A percentile compares a stretch with the other conserved stretches of the same genome.
Evolutionary conservation across 1,284 basidiomycete species (phyloP).

Genomic region (Pyrrhoderma lamaoense): DNA sequence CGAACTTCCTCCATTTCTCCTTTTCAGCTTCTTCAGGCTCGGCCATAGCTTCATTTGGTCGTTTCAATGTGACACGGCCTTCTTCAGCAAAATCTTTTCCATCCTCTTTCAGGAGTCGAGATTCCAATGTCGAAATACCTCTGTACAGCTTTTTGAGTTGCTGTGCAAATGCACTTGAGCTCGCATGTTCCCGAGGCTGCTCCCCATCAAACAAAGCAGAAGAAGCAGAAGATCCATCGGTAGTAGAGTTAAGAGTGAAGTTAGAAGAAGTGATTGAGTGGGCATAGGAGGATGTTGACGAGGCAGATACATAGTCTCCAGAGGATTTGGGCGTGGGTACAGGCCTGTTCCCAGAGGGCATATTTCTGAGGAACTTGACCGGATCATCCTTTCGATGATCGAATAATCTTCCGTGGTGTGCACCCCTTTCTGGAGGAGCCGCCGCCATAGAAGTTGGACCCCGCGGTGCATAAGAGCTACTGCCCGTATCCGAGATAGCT

Average conservation of each 20-base stretch:
- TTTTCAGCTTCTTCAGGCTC: conserved; percentile 50
- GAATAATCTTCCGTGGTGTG: conserved; percentile 57
- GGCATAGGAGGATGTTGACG: conserved; percentile 71
- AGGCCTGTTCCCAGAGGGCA: conserved; percentile 29
- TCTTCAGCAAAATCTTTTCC: conserved; percentile 41
- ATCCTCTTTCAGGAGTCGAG: conserved; percentile 61
- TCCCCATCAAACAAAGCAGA: conserved; percentile 50
- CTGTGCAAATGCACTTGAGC: conserved; percentile 59
- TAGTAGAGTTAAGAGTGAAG: conserved; percentile 73
- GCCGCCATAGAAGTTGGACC: conserved; percentile 20
- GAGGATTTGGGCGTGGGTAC: conserved; percentile 52
- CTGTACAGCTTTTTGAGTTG: conserved; percentile 73
- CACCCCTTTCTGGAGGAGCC: conserved; percentile 26
- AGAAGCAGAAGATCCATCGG: conserved; percentile 61
- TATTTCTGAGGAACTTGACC: conserved; percentile 62
- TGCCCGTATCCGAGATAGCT: conserved; percentile 45
- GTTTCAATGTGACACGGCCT: conserved; percentile 47
- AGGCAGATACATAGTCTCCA: conserved; percentile 64
- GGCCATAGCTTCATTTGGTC: conserved; percentile 29
- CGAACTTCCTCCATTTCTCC: conserved; percentile 57
- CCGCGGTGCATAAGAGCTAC: conserved; percentile 44
- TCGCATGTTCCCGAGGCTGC: conserved; percentile 44
- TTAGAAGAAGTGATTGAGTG: conserved; percentile 62
- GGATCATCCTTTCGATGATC: conserved; percentile 83
- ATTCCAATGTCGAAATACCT: conserved; percentile 65